Base-by-base conservation (phyloP, 1,284 basidiomycete species). In the Exsudoporus floridanus region DNA sequence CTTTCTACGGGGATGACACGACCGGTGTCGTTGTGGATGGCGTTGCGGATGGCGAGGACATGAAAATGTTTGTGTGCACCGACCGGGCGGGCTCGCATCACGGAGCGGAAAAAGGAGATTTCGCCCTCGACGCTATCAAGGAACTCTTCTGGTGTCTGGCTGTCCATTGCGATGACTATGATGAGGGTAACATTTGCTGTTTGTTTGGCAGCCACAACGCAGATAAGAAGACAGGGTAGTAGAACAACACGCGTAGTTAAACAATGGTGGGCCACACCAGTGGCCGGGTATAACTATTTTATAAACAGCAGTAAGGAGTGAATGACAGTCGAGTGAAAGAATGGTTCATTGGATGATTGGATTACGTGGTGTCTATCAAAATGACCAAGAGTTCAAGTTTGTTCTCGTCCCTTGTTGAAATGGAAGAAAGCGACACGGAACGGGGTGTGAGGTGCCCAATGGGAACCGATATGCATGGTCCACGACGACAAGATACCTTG, bases 41-140 rank as follows among this genome's bases (percentile, higher is more conserved):
- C 75, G 59, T 81, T 85, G 56, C 84, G 83, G 55, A 92, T 86
- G 55, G 83, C 78, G 53, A 92, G 74, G 61, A 88, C 74, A 64
- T 92, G 88, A 72, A 92, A 91, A 69, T 89, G 81, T 25, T 82
- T 82, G 70, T 92, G 86, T 37, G 87, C 81, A 45, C 89, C 90
- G 50, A 92, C 80, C 0, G 89, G 90, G 50, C 90, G 76, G 7
- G 87, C 79, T 43, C 84, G 84, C 79, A 86, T 89, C 37, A 90
- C 75, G 2, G 87, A 83, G 46, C 86, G 80, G 64, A 91, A 91
- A 71, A 92, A 87, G 5, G 86, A 78, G 40, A 90, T 88, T 69
- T 92, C 90, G 37, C 89, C 89, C 61, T 87, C 83, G 51, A 90
- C 81, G 7, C 80, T 83, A 64, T 86, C 78, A 25, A 92, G 80